phyloP scores from a whole-genome alignment of 2,329 filamentous ascomycete species.

The Ophiostoma fasciatum region DNA sequence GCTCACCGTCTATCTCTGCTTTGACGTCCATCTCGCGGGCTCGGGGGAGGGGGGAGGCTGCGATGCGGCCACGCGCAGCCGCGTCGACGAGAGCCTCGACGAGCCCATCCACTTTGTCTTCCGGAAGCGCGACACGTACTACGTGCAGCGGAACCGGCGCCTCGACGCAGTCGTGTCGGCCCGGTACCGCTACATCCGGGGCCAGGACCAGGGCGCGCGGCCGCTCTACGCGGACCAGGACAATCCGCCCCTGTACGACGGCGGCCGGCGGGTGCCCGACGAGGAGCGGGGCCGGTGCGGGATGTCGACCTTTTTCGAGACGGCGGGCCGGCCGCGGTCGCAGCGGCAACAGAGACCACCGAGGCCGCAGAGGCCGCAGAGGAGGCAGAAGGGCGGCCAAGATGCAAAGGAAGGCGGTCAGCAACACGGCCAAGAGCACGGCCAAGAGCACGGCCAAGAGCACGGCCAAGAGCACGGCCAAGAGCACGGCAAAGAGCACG shows the following conservation, averaged over 20 bases:
- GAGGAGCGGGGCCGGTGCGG: not conserved
- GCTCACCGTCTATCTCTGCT: not conserved
- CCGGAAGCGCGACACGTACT: not conserved
- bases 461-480: too few relatives aligned
- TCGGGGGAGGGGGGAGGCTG: too few relatives aligned
- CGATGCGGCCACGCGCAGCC: slow-evolving; percentile 1
- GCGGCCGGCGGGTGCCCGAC: not conserved
- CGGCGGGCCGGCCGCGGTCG: not conserved
- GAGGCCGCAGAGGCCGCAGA: too few relatives aligned
- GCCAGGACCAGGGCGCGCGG: not conserved
- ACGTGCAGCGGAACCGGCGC: not conserved
- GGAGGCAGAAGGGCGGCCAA: too few relatives aligned
- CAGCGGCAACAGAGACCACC: too few relatives aligned
- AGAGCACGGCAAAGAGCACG: too few relatives aligned
- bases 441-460: too few relatives aligned
- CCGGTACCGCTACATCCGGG: not conserved
- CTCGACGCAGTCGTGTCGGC: not conserved
- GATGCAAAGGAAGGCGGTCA: too few relatives aligned
- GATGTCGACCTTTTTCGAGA: slow-evolving; percentile 1
- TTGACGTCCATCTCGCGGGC: not conserved
- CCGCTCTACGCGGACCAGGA: not conserved
- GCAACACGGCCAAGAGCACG: too few relatives aligned
- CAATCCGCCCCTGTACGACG: slow-evolving; percentile 1
- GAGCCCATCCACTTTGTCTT: slow-evolving; percentile 1
- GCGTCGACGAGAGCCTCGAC: slow-evolving; percentile 1